Conservation (phyloP, 2,329 filamentous ascomycete genomes). For the Akanthomyces dipterigenus region DNA sequence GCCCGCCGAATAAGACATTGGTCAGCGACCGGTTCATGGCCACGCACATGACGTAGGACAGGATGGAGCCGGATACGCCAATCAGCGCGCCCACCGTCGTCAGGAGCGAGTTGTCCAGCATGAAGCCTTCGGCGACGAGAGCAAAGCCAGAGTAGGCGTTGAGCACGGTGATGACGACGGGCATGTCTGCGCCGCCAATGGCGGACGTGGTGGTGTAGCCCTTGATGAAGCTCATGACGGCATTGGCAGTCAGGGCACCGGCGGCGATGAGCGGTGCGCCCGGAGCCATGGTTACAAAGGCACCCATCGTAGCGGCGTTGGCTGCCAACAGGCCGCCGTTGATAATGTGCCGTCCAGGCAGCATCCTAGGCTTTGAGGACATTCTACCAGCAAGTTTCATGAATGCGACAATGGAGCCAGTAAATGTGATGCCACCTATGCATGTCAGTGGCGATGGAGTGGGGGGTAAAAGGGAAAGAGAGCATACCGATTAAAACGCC, state of each 20-base stretch:
- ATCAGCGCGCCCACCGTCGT: conserved; percentile 83
- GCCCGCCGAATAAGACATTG: conserved; percentile 80
- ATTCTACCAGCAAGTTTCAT: conserved; percentile 78
- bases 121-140: conserved; percentile 82
- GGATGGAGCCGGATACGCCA: conserved; percentile 79
- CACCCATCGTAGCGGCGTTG: conserved; percentile 77
- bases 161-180: conserved; percentile 81
- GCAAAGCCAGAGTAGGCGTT: conserved; percentile 91
- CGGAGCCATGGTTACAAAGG: conserved; percentile 75
- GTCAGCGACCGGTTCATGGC: conserved; percentile 89
- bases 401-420: conserved; percentile 83
- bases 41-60: conserved; percentile 81
- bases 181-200: conserved; percentile 93
- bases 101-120: conserved; percentile 80
- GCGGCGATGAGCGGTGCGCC: conserved; percentile 74
- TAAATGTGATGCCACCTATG: conserved; percentile 74
- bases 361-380: conserved; percentile 65
- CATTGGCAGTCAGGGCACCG: conserved; percentile 68
- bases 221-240: conserved; percentile 73
- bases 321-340: conserved; percentile 68
- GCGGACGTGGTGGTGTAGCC: conserved; percentile 83
- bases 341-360: conserved; percentile 69
- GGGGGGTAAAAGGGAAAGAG: neutral
- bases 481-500: conserved; percentile 69
- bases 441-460: neutral